Base-by-base conservation (phyloP, 805 yeast genomes). In the Yarrowia sp. region DNA sequence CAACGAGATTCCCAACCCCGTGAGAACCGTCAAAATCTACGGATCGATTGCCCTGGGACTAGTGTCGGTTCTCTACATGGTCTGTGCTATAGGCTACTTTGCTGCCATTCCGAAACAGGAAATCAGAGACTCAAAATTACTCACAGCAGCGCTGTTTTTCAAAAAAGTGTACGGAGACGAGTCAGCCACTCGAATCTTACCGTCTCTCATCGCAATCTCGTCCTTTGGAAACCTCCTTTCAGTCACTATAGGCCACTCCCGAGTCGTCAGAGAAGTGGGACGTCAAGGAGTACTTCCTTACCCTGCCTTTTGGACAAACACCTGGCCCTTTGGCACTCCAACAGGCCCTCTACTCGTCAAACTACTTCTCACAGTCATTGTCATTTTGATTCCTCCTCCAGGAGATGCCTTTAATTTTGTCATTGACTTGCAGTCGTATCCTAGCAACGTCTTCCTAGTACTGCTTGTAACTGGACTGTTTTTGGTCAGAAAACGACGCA, bases 271-370 rank as follows among this genome's bases (percentile, higher is more conserved):
- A 33, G 58, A 51, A 51, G 58, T 51, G 2, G 58, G 58, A 16
- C 17, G 58, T 7, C 58, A 51, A 22, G 58, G 58, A 22, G 58
- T 51, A n/a, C 41, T 51, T 22, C 58, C 58, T 12, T 51, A 33
- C 21, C 58, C 58, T 35, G 58, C 40, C 16, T 51, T 51, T 16
- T 51, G 58, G 58, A 51, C 58, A 33, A 51, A 51, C 32, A 51
- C 58, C n/a, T 51, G 58, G 86, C 98, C 1, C 98, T 93, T 30
- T 98, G 95, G 76, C 98, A 93, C 74, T 92, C 98, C 0, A 92
- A 90, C 75, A 92, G 99, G 99, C 90, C 98, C 0, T 98, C 92
- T 74, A 97, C 98, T 2, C 78, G 84, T 62, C 92, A 90, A 74
- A 85, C 92, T 46, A 87, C 85, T 67, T 72, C 41, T 51, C 26